Evolutionary conservation across 2,329 filamentous ascomycete species (phyloP).

Genomic region (Aspergillus novoparasiticus): DNA sequence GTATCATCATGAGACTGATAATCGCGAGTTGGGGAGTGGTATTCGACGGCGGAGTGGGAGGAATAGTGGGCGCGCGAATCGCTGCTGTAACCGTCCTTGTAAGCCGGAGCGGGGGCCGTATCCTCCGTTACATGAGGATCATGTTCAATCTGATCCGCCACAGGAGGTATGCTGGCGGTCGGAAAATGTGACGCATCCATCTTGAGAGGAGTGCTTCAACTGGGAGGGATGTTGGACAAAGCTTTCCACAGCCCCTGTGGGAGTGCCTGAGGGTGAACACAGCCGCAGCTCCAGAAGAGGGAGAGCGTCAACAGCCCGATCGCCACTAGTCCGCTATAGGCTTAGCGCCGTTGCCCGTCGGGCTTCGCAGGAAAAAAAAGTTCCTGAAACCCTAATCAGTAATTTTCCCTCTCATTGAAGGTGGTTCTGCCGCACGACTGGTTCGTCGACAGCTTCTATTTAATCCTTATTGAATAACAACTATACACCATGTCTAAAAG

Average conservation of each 20-base stretch:
- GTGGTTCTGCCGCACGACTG: conserved; percentile 24
- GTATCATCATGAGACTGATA: conserved; percentile 51
- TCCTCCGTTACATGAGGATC: conserved; percentile 39
- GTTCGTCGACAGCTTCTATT: conserved; percentile 20
- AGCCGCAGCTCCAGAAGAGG: conserved; percentile 20
- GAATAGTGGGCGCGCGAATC: conserved; percentile 53
- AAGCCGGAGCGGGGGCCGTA: conserved; percentile 25
- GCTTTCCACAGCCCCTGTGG: conserved; percentile 8
- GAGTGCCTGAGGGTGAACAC: conserved; percentile 19
- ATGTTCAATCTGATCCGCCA: conserved; percentile 24
- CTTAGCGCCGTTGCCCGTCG: conserved; percentile 27
- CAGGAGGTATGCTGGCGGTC: conserved; percentile 23
- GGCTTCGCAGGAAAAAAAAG: conserved; percentile 37
- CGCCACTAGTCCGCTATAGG: conserved; percentile 39
- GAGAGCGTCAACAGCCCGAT: conserved; percentile 24
- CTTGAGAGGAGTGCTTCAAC: conserved; percentile 7
- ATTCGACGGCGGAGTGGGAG: conserved; percentile 41
- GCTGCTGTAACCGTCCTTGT: conserved; percentile 44
- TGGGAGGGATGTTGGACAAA: neutral
- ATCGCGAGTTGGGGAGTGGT: conserved; percentile 37
- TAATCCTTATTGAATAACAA: neutral
- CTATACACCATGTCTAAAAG: conserved; percentile 60
- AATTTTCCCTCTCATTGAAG: conserved; percentile 11
- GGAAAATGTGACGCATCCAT: conserved; percentile 34
- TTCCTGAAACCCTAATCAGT: conserved; percentile 24